Conservation (phyloP, 352 stramenopile genomes). For the Phytophthora ramorum region DNA sequence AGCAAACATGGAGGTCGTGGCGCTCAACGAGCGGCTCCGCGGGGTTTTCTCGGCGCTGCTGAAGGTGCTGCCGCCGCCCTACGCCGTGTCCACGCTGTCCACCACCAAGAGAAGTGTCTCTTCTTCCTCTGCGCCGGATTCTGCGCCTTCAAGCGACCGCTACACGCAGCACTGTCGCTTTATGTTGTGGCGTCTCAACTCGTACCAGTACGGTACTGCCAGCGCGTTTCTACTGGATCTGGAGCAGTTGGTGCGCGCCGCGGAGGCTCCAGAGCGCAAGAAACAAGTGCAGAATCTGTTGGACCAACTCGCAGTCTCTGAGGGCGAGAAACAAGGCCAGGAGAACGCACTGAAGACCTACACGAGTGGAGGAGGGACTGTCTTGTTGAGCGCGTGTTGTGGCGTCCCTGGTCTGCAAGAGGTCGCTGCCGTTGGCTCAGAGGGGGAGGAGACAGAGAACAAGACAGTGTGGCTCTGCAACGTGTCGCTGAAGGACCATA, state of each 20-base stretch:
- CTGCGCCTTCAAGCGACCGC: conserved; percentile 5
- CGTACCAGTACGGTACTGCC: conserved; percentile 66
- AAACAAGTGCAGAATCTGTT: conserved; percentile 23
- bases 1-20: conserved; percentile 59
- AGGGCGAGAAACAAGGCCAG: conserved; percentile 24
- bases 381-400: conserved; percentile 39
- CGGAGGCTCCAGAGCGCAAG: conserved; percentile 10
- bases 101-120: neutral
- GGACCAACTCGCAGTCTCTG: conserved; percentile 13
- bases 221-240: conserved; percentile 64
- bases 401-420: conserved; percentile 57
- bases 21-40: conserved; percentile 75
- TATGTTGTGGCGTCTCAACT: conserved; percentile 61
- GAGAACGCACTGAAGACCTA: conserved; percentile 17
- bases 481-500: conserved; percentile 49
- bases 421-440: conserved; percentile 6
- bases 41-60: conserved; percentile 65
- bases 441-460: conserved; percentile 2
- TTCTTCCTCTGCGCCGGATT: neutral
- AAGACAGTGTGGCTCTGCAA: conserved; percentile 56
- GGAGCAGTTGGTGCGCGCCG: conserved; percentile 44
- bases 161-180: conserved; percentile 46
- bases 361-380: conserved; percentile 23
- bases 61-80: conserved; percentile 49
- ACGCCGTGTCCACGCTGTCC: conserved; percentile 9